Percentiles rank a stretch among this genome's conserved stretches.
These are phyloP conservation scores for Kwoniella botswanensis DNA, from an alignment of 768 basidiomycete species.

Conservation along the genomic window DNA sequence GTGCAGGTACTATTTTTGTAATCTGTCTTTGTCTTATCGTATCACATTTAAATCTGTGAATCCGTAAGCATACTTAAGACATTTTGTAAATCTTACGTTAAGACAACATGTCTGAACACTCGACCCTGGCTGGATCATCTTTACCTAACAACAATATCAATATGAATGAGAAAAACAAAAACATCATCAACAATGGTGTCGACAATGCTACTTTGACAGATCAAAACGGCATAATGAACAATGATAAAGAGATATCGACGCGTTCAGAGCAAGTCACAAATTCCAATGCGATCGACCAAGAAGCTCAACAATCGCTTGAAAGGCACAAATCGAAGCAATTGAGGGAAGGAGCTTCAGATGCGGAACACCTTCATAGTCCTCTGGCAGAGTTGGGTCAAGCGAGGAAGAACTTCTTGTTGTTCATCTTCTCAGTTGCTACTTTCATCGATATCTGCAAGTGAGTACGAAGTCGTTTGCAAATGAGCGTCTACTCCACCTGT, in stretches of 20 bases:
- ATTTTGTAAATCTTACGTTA: neutral
- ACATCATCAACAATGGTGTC: neutral
- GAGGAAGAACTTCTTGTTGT: constrained; percentile 33
- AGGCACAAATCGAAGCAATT: constrained; percentile 4
- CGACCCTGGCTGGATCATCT: constrained; percentile 5
- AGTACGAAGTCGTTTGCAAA: neutral
- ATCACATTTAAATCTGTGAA: neutral
- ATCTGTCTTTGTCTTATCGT: neutral
- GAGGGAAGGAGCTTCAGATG: constrained; percentile 4
- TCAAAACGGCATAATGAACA: neutral
- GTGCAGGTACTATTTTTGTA: neutral
- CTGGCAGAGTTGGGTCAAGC: constrained; percentile 26
- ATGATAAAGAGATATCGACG: neutral
- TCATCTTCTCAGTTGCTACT: constrained; percentile 35
- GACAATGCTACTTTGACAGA: neutral
- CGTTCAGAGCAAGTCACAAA: neutral
- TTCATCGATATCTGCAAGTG: constrained; percentile 38
- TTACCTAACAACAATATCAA: constrained; percentile 6
- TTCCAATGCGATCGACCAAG: neutral
- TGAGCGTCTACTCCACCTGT: neutral
- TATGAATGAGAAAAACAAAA: constrained; percentile 5
- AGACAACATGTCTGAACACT: constrained; percentile 5
- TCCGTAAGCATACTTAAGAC: neutral
- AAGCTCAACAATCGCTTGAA: constrained; percentile 1
- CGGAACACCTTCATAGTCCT: constrained; percentile 18